Conservation (phyloP, 805 yeast species). For the Lachancea thermotolerans region DNA sequence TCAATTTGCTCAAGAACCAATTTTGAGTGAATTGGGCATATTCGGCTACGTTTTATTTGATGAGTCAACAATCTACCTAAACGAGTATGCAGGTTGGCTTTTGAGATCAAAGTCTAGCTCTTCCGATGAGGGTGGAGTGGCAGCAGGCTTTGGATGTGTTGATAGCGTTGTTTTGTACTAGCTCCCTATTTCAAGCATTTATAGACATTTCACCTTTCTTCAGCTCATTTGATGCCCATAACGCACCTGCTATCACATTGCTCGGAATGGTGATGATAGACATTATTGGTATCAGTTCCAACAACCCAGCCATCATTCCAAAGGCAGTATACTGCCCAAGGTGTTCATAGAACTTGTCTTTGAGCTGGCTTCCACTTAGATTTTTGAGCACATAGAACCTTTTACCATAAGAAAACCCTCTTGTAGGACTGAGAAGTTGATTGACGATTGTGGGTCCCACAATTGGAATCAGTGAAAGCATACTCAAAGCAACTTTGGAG, state of each 20-base stretch:
- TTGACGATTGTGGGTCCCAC: slow-evolving; percentile 30
- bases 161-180: slow-evolving; percentile 62
- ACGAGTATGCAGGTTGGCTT: slow-evolving; percentile 76
- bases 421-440: slow-evolving; percentile 22
- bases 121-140: slow-evolving; percentile 97
- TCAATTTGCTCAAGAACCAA: slow-evolving; percentile 57
- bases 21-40: slow-evolving; percentile 85
- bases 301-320: slow-evolving; percentile 25
- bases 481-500: slow-evolving; percentile 10
- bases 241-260: slow-evolving; percentile 55
- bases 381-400: slow-evolving; percentile 19
- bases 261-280: slow-evolving; percentile 51
- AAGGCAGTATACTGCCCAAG: slow-evolving; percentile 27
- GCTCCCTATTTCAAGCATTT: neutral
- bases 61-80: slow-evolving; percentile 49
- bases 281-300: slow-evolving; percentile 29
- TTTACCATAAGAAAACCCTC: slow-evolving; percentile 23
- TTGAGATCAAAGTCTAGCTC: slow-evolving; percentile 81
- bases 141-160: slow-evolving; percentile 97
- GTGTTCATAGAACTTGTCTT: slow-evolving; percentile 19
- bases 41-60: slow-evolving; percentile 81
- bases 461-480: slow-evolving; percentile 28
- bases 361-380: slow-evolving; percentile 15
- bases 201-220: slow-evolving; percentile 16
- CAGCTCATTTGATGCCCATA: slow-evolving; percentile 47